Base-by-base conservation (phyloP, 1,139 yeast genomes). In the Pneumocystis sp. region DNA sequence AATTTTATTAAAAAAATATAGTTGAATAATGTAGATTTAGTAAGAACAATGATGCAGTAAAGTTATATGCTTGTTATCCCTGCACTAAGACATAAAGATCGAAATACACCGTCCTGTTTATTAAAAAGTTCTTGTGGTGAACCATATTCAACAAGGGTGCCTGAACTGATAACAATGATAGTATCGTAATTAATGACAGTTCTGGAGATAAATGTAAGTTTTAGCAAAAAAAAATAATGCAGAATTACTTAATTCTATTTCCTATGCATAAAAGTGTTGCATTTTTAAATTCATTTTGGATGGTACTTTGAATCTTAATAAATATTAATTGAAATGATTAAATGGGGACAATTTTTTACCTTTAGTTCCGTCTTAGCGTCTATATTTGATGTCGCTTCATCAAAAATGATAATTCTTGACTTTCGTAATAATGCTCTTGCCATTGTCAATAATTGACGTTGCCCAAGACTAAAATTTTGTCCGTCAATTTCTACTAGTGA, bases 341-440 rank as follows among this genome's bases (percentile, higher is more conserved):
- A 7, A 50, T 50, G 12, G 12, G 21, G 5, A 3, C 3, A 2
- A 50, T 25, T 25, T 50, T 17, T 25, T 25, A 50, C 57, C 15
- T 50, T 82, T 70, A 85, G 79, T 75, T 93, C 98, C 0, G 98
- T 93, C 73, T 90, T 95, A 42, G 90, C 96, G 76, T 93, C 98
- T 64, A 93, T 96, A 1, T 96, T 96, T 1, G 97, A 97, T 3
- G 97, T 91, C 17, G 97, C 97, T 77, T 93, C 98, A 75, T 93
- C 98, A 71, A 91, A 79, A 8, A 90, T 89, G 68, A 90, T 79
- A 63, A 91, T 83, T 70, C 85, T 85, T 4, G 95, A 85, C 35
- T 89, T 87, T 64, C 88, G 86, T 70, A 89, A 80, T 69, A 91
- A 77, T 0, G 96, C 96, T 72, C 97, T 81, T 0, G 96, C 96